Conservation (phyloP, 179 eudicot genomes). For the Drosera spatulata region DNA sequence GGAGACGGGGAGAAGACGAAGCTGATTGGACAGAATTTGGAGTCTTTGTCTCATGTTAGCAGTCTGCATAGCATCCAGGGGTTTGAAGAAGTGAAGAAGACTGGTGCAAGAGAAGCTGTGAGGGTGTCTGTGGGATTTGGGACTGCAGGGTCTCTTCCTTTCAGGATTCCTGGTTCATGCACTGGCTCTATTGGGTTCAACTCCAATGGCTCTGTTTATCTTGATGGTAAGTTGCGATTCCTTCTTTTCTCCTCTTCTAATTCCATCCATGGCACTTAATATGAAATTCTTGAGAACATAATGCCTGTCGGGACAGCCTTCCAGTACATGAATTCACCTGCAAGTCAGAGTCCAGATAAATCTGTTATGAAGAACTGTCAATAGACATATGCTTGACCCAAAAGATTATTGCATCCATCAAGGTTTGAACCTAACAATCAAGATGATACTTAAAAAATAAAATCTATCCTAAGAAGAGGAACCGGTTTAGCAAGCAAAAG, state of each 20-base stretch:
- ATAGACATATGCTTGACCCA: no score
- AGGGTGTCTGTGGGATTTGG: conserved; percentile 42
- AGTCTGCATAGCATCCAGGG: conserved; percentile 16
- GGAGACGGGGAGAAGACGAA: conserved; percentile 46
- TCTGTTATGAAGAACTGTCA: no score
- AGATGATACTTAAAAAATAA: no score
- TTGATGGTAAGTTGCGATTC: conserved; percentile 37
- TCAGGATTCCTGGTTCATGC: conserved; percentile 53
- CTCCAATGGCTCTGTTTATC: conserved; percentile 74
- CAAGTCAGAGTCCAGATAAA: no score
- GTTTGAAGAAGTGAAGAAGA: conserved; percentile 20
- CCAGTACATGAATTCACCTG: no score
- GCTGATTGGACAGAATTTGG: conserved; percentile 30
- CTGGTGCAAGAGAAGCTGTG: conserved; percentile 10
- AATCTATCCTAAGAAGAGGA: no score
- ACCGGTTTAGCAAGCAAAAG: no score
- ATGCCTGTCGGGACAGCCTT: no score
- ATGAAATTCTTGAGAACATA: no score
- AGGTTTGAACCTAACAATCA: no score
- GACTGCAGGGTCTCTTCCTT: conserved; percentile 25
- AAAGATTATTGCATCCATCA: no score
- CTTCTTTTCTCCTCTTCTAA: neutral
- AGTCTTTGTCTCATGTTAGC: conserved; percentile 15
- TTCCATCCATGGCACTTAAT: neutral
- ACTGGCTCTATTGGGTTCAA: conserved; percentile 71